Evolutionary conservation across 495 filamentous ascomycete genomes (phyloP), one percentile per base, ranked within the genome.

Genomic region (Melanomma pulvis-pyrius): DNA sequence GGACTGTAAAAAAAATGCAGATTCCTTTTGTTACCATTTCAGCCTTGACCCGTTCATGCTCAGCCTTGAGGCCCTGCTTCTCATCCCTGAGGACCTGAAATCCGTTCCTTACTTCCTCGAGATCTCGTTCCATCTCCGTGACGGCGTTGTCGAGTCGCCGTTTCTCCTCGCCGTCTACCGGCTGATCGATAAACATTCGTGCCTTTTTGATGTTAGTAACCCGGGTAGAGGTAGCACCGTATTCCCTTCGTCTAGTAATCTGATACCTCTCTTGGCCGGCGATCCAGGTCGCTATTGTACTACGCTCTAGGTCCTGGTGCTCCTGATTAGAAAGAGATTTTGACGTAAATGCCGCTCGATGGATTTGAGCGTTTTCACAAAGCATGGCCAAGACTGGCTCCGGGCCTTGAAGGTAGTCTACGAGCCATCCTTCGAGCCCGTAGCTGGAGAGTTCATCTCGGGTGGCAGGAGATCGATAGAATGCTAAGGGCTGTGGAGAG

Each of bases 381-480:
- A 99, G 83, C 88, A 96, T 92, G 24, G 91, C 86, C 29, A 97
- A 77, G 1, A 99, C 90, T 3, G 91, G 86, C 17, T 90, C 90
- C 1, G 94, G 94, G 0, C 92, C 94, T 25, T 84, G 81, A 12
- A 99, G 72, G 59, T 81, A 90, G 68, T 97, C 88, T 2, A 88
- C 79, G 4, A 90, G 86, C 81, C 88, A 97, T 11, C 86, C 86
- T 60, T 94, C 89, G 53, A 98, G 87, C 1, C 92, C 93, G 52
- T 86, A 78, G 2, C 65, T 56, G 29, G 70, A 71, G 56, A 92
- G 72, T 54, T 90, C 79, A 9, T 87, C 80, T 17, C 75, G 61
- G 12, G 80, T 72, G n/a, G 90, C 62, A 47, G 83, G 81, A n/a
- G 85, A 71, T 41, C 61, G 78, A 60, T 86, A 87, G 1, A 79